phyloP scores from a whole-genome alignment of 768 basidiomycete species.

The Termitomyces sp. region DNA sequence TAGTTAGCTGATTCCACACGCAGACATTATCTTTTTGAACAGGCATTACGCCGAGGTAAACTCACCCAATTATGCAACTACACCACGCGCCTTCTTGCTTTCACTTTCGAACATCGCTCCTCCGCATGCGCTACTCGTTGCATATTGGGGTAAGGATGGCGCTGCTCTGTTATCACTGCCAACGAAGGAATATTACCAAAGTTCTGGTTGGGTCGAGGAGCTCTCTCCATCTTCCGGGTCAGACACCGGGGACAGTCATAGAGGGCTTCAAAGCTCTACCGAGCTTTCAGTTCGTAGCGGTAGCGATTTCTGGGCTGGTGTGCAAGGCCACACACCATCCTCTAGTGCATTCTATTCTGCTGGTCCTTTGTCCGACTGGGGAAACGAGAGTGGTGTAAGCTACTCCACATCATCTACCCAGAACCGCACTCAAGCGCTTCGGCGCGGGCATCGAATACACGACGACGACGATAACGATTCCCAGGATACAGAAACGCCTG shows the following conservation, averaged over 20 bases:
- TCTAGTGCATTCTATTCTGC: slow-evolving; percentile 48
- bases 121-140: slow-evolving; percentile 74
- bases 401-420: slow-evolving; percentile 18
- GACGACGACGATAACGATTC: slow-evolving; percentile 53
- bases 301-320: slow-evolving; percentile 74
- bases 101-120: slow-evolving; percentile 63
- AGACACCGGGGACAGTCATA: slow-evolving; percentile 7
- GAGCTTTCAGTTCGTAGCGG: slow-evolving; percentile 56
- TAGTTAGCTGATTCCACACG: slow-evolving; percentile 70
- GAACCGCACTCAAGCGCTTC: slow-evolving; percentile 13
- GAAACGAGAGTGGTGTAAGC: slow-evolving; percentile 21
- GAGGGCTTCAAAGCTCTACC: slow-evolving; percentile 16
- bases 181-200: slow-evolving; percentile 82
- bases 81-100: slow-evolving; percentile 73
- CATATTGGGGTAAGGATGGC: slow-evolving; percentile 75
- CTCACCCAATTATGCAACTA: slow-evolving; percentile 51
- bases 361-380: slow-evolving; percentile 17
- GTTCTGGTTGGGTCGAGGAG: slow-evolving; percentile 73
- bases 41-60: slow-evolving; percentile 64
- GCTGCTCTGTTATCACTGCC: slow-evolving; percentile 78
- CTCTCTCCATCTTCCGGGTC: slow-evolving; percentile 20
- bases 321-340: slow-evolving; percentile 46
- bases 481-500: slow-evolving; percentile 52
- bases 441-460: slow-evolving; percentile 25
- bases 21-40: slow-evolving; percentile 77